Evolutionary conservation across 2,329 filamentous ascomycete species (phyloP), one percentile per base, ranked within the genome.

Genomic region (Aspergillus cejpii): DNA sequence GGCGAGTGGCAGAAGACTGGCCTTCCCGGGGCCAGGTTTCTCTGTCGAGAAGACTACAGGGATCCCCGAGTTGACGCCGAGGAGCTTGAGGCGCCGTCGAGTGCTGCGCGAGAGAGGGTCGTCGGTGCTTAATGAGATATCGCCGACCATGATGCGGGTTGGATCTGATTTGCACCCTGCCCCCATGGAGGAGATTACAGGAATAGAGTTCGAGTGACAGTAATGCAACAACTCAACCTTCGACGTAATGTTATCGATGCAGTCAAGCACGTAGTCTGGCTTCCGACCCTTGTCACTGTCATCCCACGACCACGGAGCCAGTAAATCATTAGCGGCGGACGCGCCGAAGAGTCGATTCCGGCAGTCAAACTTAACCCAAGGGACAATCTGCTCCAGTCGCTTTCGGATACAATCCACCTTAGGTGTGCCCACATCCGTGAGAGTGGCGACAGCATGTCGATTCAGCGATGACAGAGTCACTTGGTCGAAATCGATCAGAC

Each of bases 221-320:
- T 94, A 94, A 58, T 88, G 83, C 31, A 98, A 74, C 43, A 98
- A 72, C 14, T 84, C 85, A 2, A 98, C 91, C 71, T 98, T 98
- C 43, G 88, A 94, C 41, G 95, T 87, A 51, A 98, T 97, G 62
- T 98, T 97, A 67, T 98, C 92, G 54, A 98, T 98, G 17, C 91
- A 94, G 67, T 98, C 92, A 27, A 98, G 80, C n/a, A 98, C 81
- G 60, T 84, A 98, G 57, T 91, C 84, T 1, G 90, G 89, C 57
- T 76, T 76, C 37, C 58, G 63, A n/a, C 63, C 64, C 26, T 61
- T 58, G 14, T 66, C 63, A 5, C 62, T 59, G 23, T 65, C 61
- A 77, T 78, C 12, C 51, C 65, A 53, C 10, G 72, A 68, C 82
- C 87, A 89, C 0, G 79, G 73, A 0, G 72, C 79, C 33, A 98